Base-by-base conservation (phyloP, 495 filamentous ascomycete species). In the Podospora conica region DNA sequence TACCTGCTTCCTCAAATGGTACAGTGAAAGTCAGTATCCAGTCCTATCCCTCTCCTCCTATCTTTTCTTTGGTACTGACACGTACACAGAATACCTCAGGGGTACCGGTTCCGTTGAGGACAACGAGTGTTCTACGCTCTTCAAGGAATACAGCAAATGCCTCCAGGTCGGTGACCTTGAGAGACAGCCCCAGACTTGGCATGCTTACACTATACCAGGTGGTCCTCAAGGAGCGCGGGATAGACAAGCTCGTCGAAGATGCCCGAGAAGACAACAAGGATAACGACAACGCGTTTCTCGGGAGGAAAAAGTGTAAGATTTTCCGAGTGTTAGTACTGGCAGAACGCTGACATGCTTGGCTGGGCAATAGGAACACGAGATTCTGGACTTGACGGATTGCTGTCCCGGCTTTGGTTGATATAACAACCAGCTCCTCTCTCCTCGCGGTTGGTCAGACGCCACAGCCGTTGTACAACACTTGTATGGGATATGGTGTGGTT, bases 1-100 rank as follows among this genome's bases (percentile, higher is more conserved):
- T 73, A 91, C 87, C 57, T 97, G 93, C 77, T 97, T 97, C 70
- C 77, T 97, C 54, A 96, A 94, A 75, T 97, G 93, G 93, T 97
- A 96, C 77, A 96, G 91, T 71, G 93, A 97, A 76, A 96, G 93
- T 94, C 81, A 60, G 88, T 76, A 20, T 64, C 54, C 53, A 27
- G 15, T 48, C 15, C 25, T 24, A 6, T 21, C 40, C 23, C 53
- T 48, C 12, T n/a, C 67, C 27, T 21, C 12, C 9, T 25, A 60
- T 21, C n/a, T n/a, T 60, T 25, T n/a, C 31, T 25, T n/a, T 29
- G 58, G 56, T 73, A 27, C 67, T 70, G 22, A 57, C 61, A 55
- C 20, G 6, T 40, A 24, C 24, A 15, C 65, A 96, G 93, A 95
- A 79, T 97, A 94, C 71, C 86, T 97, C 28, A 85, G 91, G 65